These are phyloP conservation scores for Bipolaris zeicola DNA, from an alignment of 2,329 filamentous ascomycete genomes.

Conservation along the genomic window DNA sequence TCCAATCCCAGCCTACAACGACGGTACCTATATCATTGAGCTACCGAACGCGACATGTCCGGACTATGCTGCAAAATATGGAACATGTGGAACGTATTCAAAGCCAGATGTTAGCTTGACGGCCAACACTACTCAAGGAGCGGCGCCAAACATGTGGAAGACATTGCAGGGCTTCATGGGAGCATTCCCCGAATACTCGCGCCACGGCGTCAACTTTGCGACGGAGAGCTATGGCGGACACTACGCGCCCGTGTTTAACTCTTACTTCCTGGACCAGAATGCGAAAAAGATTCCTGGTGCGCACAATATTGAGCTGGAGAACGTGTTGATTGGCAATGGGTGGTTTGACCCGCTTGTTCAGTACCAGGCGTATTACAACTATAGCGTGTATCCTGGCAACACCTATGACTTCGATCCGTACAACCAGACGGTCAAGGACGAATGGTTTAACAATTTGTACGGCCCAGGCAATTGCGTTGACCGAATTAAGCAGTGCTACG, in stretches of 20 bases:
- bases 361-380: slow-evolving; percentile 64
- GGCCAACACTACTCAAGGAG: slow-evolving; percentile 58
- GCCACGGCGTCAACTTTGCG: slow-evolving; percentile 60
- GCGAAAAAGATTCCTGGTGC: slow-evolving; percentile 52
- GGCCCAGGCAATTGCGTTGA: slow-evolving; percentile 66
- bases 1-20: slow-evolving; percentile 50
- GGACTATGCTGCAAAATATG: slow-evolving; percentile 52
- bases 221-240: slow-evolving; percentile 65
- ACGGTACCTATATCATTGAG: slow-evolving; percentile 48
- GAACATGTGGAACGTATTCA: slow-evolving; percentile 62
- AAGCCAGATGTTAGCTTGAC: slow-evolving; percentile 58
- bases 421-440: slow-evolving; percentile 55
- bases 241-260: slow-evolving; percentile 62
- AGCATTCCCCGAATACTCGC: slow-evolving; percentile 57
- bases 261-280: slow-evolving; percentile 57
- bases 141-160: slow-evolving; percentile 66
- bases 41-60: slow-evolving; percentile 57
- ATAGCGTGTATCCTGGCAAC: slow-evolving; percentile 61
- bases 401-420: slow-evolving; percentile 62
- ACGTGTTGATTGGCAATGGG: slow-evolving; percentile 63
- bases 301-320: slow-evolving; percentile 56
- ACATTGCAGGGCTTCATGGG: slow-evolving; percentile 68
- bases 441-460: slow-evolving; percentile 66
- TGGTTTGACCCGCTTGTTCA: slow-evolving; percentile 64
- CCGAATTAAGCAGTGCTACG: slow-evolving; percentile 61